Conservation (phyloP, 352 stramenopile species). For the Phytophthora quininea region DNA sequence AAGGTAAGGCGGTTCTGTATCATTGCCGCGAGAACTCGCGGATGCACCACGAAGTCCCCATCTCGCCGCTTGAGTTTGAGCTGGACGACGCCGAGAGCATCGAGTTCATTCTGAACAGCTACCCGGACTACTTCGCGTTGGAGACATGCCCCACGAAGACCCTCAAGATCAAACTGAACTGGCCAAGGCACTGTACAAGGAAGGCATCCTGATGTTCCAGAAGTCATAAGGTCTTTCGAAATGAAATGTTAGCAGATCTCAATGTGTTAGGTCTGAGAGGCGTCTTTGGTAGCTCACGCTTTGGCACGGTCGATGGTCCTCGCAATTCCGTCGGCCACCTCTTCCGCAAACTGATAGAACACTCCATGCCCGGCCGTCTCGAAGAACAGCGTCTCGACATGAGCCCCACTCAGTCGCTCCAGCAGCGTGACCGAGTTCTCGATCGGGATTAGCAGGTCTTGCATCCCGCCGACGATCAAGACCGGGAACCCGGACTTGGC, state of each 20-base stretch:
- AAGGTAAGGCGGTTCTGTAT: conserved; percentile 78
- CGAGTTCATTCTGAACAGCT: conserved; percentile 77
- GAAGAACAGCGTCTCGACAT: conserved; percentile 56
- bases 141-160: conserved; percentile 78
- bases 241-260: no score
- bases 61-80: conserved; percentile 81
- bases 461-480: conserved; percentile 50
- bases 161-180: conserved; percentile 74
- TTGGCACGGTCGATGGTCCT: no score
- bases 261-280: no score
- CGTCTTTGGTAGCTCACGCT: no score
- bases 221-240: conserved; percentile 39
- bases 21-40: conserved; percentile 84
- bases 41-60: conserved; percentile 70
- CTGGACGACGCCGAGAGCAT: conserved; percentile 83
- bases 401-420: conserved; percentile 39
- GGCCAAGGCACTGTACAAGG: conserved; percentile 72
- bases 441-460: conserved; percentile 52
- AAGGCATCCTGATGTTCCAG: conserved; percentile 79
- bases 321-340: conserved; percentile 29
- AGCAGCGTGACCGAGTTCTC: conserved; percentile 43
- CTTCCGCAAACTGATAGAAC: conserved; percentile 53
- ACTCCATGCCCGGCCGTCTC: conserved; percentile 50
- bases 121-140: conserved; percentile 76
- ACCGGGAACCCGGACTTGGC: conserved; percentile 49